A percentile compares a stretch with the other conserved stretches of the same genome.
Conservation (phyloP, 140 eudicot species). For the Stevia rebaudiana region DNA sequence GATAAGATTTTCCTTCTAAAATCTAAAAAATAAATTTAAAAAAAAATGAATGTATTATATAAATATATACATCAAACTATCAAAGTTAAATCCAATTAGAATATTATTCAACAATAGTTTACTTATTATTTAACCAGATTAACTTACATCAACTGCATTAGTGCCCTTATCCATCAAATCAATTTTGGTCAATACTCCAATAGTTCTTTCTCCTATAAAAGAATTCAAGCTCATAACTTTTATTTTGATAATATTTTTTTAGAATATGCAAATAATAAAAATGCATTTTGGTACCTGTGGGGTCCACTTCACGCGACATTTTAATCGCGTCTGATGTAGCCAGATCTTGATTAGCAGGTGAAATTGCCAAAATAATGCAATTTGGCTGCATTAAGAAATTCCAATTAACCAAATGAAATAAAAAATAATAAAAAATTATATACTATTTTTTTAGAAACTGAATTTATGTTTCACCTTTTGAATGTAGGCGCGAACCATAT, state of each 20-base stretch:
- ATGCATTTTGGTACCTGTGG: conserved; percentile 35
- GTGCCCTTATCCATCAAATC: conserved; percentile 53
- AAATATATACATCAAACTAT: not conserved
- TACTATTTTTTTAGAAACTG: not conserved
- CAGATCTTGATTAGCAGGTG: conserved; percentile 48
- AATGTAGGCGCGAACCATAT: conserved; percentile 42
- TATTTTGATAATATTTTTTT: not conserved
- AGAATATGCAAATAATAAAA: not conserved
- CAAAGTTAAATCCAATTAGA: not conserved
- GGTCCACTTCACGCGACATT: conserved; percentile 50
- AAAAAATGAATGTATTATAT: not conserved
- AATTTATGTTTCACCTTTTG: conserved; percentile 26
- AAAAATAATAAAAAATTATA: not conserved
- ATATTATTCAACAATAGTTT: not conserved
- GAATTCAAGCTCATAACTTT: not conserved
- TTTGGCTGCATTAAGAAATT: conserved; percentile 35
- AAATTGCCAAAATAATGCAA: conserved; percentile 42
- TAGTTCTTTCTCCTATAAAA: conserved; percentile 37
- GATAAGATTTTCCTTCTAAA: conserved; percentile 43
- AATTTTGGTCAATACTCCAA: conserved; percentile 51
- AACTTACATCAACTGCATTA: conserved; percentile 44
- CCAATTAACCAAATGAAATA: conserved; percentile 8
- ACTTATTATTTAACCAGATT: not conserved
- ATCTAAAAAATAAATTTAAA: conserved; percentile 28
- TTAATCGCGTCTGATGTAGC: conserved; percentile 55